phyloP scores from a whole-genome alignment of 2,329 filamentous ascomycete species.

The Colletotrichum higginsianum region DNA sequence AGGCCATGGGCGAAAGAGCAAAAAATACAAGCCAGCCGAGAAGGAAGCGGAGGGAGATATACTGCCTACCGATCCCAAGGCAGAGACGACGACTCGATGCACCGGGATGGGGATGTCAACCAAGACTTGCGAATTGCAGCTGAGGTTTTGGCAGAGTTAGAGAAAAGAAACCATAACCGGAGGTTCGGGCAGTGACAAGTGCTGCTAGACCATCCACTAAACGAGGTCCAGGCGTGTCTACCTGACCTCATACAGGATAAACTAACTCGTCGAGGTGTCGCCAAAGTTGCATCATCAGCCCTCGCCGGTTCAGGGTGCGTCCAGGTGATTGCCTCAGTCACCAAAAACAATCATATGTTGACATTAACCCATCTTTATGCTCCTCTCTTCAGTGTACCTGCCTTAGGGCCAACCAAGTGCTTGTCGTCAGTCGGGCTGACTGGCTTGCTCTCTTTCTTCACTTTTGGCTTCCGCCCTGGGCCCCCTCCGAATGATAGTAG shows the following conservation, averaged over 20 bases:
- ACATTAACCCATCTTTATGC: background rate
- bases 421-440: background rate
- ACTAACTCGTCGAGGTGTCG: conserved; percentile 20
- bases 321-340: conserved; percentile 7
- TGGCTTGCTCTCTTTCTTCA: background rate
- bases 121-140: background rate
- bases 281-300: conserved; percentile 25
- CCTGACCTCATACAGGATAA: conserved; percentile 34
- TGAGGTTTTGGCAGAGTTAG: conserved; percentile 13
- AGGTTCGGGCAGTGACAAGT: conserved; percentile 12
- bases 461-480: background rate
- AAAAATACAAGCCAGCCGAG: background rate
- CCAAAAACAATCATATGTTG: background rate
- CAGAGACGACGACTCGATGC: background rate
- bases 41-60: conserved; percentile 18
- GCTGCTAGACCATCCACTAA: conserved; percentile 24
- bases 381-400: background rate
- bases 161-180: background rate
- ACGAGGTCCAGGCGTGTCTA: conserved; percentile 10
- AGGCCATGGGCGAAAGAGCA: background rate
- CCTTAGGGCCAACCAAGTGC: background rate
- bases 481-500: background rate
- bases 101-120: conserved; percentile 25
- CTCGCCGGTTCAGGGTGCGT: conserved; percentile 10
- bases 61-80: background rate